Base-by-base conservation (phyloP, 495 filamentous ascomycete species). In the Podospora tetraspora region DNA sequence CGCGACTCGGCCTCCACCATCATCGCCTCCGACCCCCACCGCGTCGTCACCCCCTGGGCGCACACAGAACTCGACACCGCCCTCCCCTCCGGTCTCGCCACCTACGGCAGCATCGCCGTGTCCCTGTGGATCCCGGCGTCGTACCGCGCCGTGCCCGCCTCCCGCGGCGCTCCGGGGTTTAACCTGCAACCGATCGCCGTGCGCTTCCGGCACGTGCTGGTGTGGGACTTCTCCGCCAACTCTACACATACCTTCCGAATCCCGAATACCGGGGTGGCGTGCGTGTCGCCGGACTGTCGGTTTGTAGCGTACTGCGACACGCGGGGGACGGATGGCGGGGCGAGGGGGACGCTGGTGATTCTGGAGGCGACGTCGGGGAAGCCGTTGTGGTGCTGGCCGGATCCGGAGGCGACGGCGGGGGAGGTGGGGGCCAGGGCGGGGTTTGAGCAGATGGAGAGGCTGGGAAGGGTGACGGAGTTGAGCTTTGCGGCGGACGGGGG, bases 121-220 rank as follows among this genome's bases (percentile, higher is more conserved):
- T 78, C 76, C 7, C 75, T 79, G 22, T 79, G 77, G 77, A 79
- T 79, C 30, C 77, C 77, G 6, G 77, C 77, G 1, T 68, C 68
- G 11, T 77, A 77, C 61, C 74, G 75, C 25, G 75, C 75, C n/a
- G 61, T 78, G 7, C 75, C 75, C 19, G 70, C 67, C 10, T 61
- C 69, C 1, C 68, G 71, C 13, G 75, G 73, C 21, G 72, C 70
- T 12, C 22, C 64, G 27, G 76, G 72, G 1, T 79, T 68, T 64
- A 78, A 77, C 62, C 72, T 79, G 2, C 67, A 66, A 3, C 76
- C 77, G 6, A 74, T 73, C 0, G 10, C 70, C 16, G 77, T 78
- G 2, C 73, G 69, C 13, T 73, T 66, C 59, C 73, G 76, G 3
- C 68, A 79, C 56, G 77, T 79, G 1, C 64, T 79, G 3, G 71